Evolutionary conservation across 2,329 filamentous ascomycete species (phyloP).

Genomic region (Botrytis cinerea): DNA sequence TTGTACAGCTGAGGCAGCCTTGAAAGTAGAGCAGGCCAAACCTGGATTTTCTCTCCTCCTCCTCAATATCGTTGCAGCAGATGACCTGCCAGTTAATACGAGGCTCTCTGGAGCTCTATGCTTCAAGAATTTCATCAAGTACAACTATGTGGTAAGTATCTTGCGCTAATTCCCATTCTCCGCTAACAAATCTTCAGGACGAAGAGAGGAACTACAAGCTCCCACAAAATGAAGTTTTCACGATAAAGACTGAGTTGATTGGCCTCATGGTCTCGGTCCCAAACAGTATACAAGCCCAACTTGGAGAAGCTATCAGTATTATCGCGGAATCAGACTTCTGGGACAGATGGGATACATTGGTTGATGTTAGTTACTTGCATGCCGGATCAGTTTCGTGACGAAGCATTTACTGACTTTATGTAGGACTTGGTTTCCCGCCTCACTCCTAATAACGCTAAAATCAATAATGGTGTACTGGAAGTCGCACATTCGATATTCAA

Average conservation of each 20-base stretch:
- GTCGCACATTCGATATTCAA: conserved; percentile 98
- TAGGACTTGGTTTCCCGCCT: conserved; percentile 87
- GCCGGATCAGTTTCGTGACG: not conserved
- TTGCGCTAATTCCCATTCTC: not conserved
- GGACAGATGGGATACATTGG: conserved; percentile 93
- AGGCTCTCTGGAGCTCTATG: conserved; percentile 85
- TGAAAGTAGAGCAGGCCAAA: conserved; percentile 78
- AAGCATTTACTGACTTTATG: conserved; percentile 29
- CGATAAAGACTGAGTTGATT: conserved; percentile 94
- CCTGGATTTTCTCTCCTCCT: conserved; percentile 85
- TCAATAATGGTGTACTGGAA: conserved; percentile 93
- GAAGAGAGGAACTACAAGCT: conserved; percentile 95
- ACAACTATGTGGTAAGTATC: conserved; percentile 77
- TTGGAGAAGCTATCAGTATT: conserved; percentile 94
- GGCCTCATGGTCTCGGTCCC: conserved; percentile 95
- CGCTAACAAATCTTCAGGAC: conserved; percentile 54
- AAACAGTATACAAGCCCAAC: conserved; percentile 82
- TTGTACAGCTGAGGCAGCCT: conserved; percentile 71
- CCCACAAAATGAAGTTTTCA: conserved; percentile 74
- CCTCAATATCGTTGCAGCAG: conserved; percentile 84
- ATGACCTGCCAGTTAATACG: conserved; percentile 71
- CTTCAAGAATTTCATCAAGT: conserved; percentile 98
- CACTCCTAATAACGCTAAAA: conserved; percentile 74
- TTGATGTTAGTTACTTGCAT: conserved; percentile 59
- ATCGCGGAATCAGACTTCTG: conserved; percentile 99